Evolutionary conservation across 139 green algal species (phyloP), one percentile per base, ranked within the genome.

Genomic region (Chlamydomonas sphaeroides): DNA sequence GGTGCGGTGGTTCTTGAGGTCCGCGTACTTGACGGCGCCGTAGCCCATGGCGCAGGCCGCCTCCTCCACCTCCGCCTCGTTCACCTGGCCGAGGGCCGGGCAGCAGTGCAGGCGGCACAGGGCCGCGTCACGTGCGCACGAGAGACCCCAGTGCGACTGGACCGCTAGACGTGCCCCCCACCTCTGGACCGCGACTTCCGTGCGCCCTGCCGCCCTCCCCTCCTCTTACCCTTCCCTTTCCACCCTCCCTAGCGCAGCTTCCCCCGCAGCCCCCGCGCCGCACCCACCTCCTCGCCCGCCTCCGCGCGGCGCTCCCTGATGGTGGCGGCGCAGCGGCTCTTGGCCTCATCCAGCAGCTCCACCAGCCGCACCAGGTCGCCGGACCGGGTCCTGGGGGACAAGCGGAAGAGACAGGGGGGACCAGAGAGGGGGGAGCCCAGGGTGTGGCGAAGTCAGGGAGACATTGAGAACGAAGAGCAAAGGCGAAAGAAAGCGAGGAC

Each of bases 1-100:
- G 32, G 89, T 86, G 41, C 95, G 91, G 85, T 98, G 94, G 89
- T 96, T 96, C 88, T 98, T 98, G 38, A 99, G 93, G 92, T 99
- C 97, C 10, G 95, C 95, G 85, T 99, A 99, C 92, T 99, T 99
- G 78, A 99, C 94, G 28, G 96, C 97, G 48, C 95, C 96, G 79
- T 98, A 98, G 68, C 96, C 96, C 93, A 99, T 96, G 42, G 91
- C 92, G 21, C 53, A 84, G 0, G 94, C 86, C 6, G 92, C 87
- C 11, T 79, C 79, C 35, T 97, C 92, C 35, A 98, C 61, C 84
- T 98, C 94, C 41, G 81, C 89, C 72, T 90, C 87, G 36, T 84
- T n/a, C n/a, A n/a, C n/a, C n/a, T n/a, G n/a, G n/a, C n/a, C n/a
- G n/a, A n/a, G n/a, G n/a, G n/a, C 53, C n/a, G n/a, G 26, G 89